These are phyloP conservation scores for Yueomyces sp. DNA, from an alignment of 1,139 yeast species.

Conservation along the genomic window DNA sequence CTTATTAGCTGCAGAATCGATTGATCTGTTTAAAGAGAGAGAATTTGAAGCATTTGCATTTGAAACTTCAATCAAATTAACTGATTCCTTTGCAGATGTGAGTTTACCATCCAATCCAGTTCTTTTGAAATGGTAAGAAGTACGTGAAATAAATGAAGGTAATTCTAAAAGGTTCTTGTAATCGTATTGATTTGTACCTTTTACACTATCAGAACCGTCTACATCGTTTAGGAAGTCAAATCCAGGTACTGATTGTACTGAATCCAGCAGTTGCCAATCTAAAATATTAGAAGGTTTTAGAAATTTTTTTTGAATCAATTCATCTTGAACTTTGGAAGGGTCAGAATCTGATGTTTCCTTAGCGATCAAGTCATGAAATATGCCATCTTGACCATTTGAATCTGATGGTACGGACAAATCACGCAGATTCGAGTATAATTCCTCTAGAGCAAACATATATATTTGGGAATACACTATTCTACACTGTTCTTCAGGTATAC, in stretches of 20 bases:
- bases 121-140: constrained; percentile 51
- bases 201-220: constrained; percentile 3
- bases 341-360: neutral
- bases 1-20: constrained; percentile 48
- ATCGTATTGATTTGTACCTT: constrained; percentile 27
- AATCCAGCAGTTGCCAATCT: constrained; percentile 22
- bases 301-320: constrained; percentile 13
- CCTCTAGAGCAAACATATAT: too few species aligned
- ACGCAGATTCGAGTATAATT: neutral
- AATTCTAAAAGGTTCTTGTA: constrained; percentile 30
- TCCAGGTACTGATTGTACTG: constrained; percentile 19
- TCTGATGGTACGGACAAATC: constrained; percentile 1
- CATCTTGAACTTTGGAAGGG: constrained; percentile 10
- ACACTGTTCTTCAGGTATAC: too few species aligned
- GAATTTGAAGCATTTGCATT: constrained; percentile 56
- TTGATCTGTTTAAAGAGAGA: constrained; percentile 56
- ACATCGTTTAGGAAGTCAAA: constrained; percentile 7
- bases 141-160: constrained; percentile 44
- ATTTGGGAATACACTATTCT: too few species aligned
- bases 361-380: neutral
- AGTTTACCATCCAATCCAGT: constrained; percentile 66
- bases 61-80: constrained; percentile 35
- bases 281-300: constrained; percentile 16
- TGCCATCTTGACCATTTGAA: neutral
- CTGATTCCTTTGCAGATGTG: constrained; percentile 47